phyloP scores from a whole-genome alignment of 768 basidiomycete species.

The Podaxis carcinomalis region DNA sequence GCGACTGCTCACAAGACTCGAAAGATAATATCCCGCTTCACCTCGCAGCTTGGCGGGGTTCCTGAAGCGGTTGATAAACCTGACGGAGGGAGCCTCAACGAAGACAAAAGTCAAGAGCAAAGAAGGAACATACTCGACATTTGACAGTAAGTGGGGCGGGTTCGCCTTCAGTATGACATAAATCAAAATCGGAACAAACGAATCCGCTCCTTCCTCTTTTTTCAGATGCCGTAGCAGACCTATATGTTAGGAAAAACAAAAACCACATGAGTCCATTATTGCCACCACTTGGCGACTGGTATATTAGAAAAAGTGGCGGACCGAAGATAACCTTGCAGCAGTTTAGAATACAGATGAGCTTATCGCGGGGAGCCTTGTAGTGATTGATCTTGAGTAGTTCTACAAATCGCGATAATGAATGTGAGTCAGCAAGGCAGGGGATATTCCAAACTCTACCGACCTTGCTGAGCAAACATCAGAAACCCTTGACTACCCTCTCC shows the following conservation, averaged over 20 bases:
- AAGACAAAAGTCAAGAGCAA: not conserved
- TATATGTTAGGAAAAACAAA: conserved; percentile 24
- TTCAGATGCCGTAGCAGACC: conserved; percentile 86
- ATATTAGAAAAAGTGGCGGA: conserved; percentile 10
- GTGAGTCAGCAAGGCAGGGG: not conserved
- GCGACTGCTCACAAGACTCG: conserved; percentile 68
- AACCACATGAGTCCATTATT: conserved; percentile 5
- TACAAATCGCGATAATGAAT: conserved; percentile 20
- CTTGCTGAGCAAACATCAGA: conserved; percentile 85
- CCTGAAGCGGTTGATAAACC: conserved; percentile 94
- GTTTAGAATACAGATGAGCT: conserved; percentile 95
- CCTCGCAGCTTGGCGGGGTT: conserved; percentile 87
- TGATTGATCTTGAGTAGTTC: conserved; percentile 96
- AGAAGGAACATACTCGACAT: conserved; percentile 72
- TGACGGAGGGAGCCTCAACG: conserved; percentile 22
- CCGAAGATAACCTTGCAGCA: conserved; percentile 99
- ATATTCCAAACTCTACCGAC: conserved; percentile 29
- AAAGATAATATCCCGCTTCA: conserved; percentile 96
- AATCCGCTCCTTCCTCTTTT: conserved; percentile 86
- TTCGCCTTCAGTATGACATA: conserved; percentile 94
- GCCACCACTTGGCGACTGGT: conserved; percentile 6
- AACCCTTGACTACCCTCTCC: conserved; percentile 76
- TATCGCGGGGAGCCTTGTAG: conserved; percentile 98
- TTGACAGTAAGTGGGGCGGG: conserved; percentile 88
- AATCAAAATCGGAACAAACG: conserved; percentile 92